These are phyloP conservation scores for Gossypium laxum DNA, from an alignment of 441 rosid genomes.

Conservation along the genomic window DNA sequence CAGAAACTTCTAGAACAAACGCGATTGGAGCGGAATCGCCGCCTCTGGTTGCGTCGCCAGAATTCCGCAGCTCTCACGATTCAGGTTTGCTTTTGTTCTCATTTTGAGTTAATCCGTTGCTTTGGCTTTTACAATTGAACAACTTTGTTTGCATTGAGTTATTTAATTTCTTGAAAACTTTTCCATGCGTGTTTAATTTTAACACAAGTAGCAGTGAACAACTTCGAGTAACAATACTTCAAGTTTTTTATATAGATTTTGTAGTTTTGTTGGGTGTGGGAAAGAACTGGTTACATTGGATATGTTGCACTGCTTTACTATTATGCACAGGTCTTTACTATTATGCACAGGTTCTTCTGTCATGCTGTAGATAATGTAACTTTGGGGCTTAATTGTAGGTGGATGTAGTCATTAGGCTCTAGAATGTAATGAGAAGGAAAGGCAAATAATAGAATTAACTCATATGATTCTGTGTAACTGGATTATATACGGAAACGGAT, in stretches of 20 bases:
- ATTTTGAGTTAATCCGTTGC: not conserved
- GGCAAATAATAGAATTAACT: not conserved
- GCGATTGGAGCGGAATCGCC: slow-evolving; percentile 76
- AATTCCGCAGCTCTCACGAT: slow-evolving; percentile 67
- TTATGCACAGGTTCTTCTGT: not conserved
- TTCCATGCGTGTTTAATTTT: not conserved
- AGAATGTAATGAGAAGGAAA: not conserved
- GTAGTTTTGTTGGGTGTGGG: not conserved
- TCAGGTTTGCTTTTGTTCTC: slow-evolving; percentile 43
- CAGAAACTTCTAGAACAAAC: slow-evolving; percentile 93
- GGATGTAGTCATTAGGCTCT: not conserved
- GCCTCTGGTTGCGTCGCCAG: slow-evolving; percentile 62
- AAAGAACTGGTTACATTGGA: not conserved
- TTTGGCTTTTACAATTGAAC: no score
- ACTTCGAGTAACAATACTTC: not conserved
- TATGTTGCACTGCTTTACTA: not conserved
- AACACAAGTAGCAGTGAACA: not conserved
- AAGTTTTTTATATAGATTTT: not conserved
- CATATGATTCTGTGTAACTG: no score
- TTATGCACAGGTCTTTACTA: not conserved
- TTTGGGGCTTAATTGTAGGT: not conserved
- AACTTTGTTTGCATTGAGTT: no score
- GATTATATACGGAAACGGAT: not conserved
- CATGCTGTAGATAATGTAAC: not conserved
- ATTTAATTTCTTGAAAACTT: not conserved